Percentiles rank a stretch among this genome's conserved stretches.
These are phyloP conservation scores for Tetracentron sinense DNA, from an alignment of 164 flowering plant genomes.

Conservation along the genomic window DNA sequence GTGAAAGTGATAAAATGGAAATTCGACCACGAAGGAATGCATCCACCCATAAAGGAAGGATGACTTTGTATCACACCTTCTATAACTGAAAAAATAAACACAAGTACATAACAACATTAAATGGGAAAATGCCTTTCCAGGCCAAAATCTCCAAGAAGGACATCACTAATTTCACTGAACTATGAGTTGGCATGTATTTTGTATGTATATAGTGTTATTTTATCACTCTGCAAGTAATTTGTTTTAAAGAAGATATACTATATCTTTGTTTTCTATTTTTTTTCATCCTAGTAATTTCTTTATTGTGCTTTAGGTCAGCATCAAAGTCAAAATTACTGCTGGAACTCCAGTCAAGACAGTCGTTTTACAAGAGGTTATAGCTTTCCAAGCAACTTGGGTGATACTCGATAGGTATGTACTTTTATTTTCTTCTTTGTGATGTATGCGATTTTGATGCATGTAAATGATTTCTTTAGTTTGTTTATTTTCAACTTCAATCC, in stretches of 20 bases:
- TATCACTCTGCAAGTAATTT: neutral
- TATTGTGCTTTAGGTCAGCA: constrained; percentile 30
- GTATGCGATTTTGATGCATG: neutral
- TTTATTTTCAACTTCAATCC: too few relatives aligned
- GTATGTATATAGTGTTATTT: neutral
- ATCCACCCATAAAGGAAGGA: too few relatives aligned
- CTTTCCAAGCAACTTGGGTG: constrained; percentile 44
- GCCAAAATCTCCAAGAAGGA: too few relatives aligned
- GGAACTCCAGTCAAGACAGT: constrained; percentile 50
- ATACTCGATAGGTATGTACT: constrained; percentile 49
- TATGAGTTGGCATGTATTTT: neutral
- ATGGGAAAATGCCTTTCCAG: too few relatives aligned
- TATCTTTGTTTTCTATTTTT: neutral
- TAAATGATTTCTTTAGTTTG: neutral
- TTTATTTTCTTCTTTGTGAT: neutral
- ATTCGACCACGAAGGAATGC: too few relatives aligned
- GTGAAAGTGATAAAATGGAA: too few relatives aligned
- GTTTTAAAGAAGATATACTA: neutral
- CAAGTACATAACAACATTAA: too few relatives aligned
- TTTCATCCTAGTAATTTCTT: neutral
- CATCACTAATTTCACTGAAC: neutral
- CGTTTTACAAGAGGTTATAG: constrained; percentile 43
- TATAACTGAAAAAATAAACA: too few relatives aligned
- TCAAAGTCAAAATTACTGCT: constrained; percentile 52
- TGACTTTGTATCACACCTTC: too few relatives aligned